phyloP scores from a whole-genome alignment of 495 filamentous ascomycete genomes.

The Rostrohypoxylon terebratum region DNA sequence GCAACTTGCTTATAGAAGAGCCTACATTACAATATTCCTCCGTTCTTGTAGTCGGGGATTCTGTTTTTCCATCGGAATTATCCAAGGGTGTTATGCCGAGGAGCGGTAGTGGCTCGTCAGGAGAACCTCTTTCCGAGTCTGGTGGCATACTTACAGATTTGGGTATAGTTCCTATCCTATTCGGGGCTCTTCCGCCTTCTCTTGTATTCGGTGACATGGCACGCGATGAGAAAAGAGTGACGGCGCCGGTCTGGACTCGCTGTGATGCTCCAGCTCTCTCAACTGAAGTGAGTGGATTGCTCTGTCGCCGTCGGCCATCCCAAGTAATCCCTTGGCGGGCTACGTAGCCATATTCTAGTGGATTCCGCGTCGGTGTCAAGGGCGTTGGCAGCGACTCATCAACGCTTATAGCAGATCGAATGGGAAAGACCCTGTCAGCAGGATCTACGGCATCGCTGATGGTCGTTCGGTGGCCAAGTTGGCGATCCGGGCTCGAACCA shows the following conservation, averaged over 20 bases:
- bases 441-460: conserved; percentile 46
- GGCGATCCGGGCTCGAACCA: conserved; percentile 43
- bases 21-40: conserved; percentile 22
- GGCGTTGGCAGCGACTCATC: conserved; percentile 62
- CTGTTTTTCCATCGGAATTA: conserved; percentile 39
- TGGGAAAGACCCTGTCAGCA: conserved; percentile 81
- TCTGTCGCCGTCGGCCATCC: conserved; percentile 37
- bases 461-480: conserved; percentile 39
- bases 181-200: conserved; percentile 1
- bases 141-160: conserved; percentile 50
- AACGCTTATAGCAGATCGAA: conserved; percentile 83
- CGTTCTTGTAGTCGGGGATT: neutral
- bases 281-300: conserved; percentile 25
- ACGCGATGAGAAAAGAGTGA: conserved; percentile 18
- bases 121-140: conserved; percentile 42
- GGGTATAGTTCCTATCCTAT: conserved; percentile 43
- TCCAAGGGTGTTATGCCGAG: conserved; percentile 54
- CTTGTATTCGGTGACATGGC: conserved; percentile 7
- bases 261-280: conserved; percentile 20
- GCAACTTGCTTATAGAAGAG: conserved; percentile 39
- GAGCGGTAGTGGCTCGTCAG: conserved; percentile 41
- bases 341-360: conserved; percentile 47
- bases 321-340: conserved; percentile 43
- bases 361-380: conserved; percentile 45
- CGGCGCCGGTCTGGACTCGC: conserved; percentile 4